Conservation (phyloP, 768 basidiomycete species). For the Boletellus sp. region DNA sequence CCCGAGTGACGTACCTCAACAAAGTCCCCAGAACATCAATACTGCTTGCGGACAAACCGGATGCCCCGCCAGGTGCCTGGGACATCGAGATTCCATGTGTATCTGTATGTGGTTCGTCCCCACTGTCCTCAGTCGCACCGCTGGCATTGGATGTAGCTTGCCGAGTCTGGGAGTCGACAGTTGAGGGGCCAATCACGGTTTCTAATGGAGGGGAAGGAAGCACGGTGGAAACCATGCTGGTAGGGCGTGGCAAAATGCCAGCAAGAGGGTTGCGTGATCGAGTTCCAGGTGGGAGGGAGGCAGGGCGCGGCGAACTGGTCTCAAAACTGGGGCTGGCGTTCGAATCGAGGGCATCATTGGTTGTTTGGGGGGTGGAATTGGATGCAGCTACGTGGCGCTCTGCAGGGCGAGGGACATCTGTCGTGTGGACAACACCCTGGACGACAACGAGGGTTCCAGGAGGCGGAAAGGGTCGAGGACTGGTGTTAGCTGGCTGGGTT, state of each 20-base stretch:
- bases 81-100: conserved; percentile 25
- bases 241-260: conserved; percentile 38
- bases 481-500: conserved; percentile 17
- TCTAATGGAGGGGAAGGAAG: conserved; percentile 9
- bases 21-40: conserved; percentile 83
- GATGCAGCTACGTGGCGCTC: conserved; percentile 18
- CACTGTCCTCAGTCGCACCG: conserved; percentile 9
- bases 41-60: conserved; percentile 62
- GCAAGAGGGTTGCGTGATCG: conserved; percentile 34
- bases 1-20: conserved; percentile 51
- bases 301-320: conserved; percentile 10
- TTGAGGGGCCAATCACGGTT: conserved; percentile 1
- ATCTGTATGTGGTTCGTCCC: conserved; percentile 13
- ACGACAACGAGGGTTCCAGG: conserved; percentile 80
- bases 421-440: conserved; percentile 79
- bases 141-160: neutral
- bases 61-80: conserved; percentile 26
- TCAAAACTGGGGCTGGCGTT: conserved; percentile 6
- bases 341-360: conserved; percentile 6
- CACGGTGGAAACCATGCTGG: conserved; percentile 29
- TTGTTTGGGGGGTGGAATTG: conserved; percentile 5
- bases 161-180: conserved; percentile 3
- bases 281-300: conserved; percentile 27
- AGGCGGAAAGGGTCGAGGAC: conserved; percentile 56
- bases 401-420: conserved; percentile 49